phyloP scores from a whole-genome alignment of 371 early-diverging fungal species.

The Lichtheimia hyalospora region DNA sequence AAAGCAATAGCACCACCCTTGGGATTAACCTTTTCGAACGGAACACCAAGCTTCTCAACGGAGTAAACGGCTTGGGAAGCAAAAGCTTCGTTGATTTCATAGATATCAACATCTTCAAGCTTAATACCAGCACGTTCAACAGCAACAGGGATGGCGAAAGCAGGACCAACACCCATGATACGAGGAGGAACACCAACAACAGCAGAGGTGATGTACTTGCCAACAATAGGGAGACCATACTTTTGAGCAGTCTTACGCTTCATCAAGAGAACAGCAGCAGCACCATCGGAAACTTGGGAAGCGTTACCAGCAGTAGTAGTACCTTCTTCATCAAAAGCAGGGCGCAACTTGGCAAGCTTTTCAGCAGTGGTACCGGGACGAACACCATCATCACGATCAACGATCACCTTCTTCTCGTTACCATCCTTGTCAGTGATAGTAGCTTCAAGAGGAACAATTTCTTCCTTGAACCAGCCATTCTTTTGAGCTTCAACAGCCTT shows the following conservation, averaged over 20 bases:
- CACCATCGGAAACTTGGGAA: conserved; percentile 98
- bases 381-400: conserved; percentile 92
- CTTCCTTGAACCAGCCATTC: conserved; percentile 88
- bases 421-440: conserved; percentile 74
- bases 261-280: conserved; percentile 96
- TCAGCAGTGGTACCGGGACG: conserved; percentile 82
- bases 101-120: conserved; percentile 74
- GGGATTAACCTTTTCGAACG: conserved; percentile 92
- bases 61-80: conserved; percentile 96
- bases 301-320: conserved; percentile 97
- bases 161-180: conserved; percentile 97
- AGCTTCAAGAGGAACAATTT: conserved; percentile 90
- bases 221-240: conserved; percentile 84
- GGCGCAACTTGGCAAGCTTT: conserved; percentile 82
- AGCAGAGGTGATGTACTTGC: conserved; percentile 88
- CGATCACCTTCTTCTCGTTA: conserved; percentile 61
- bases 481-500: conserved; percentile 88
- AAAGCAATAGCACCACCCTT: conserved; percentile 94
- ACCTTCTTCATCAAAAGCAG: conserved; percentile 89
- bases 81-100: conserved; percentile 97
- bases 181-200: conserved; percentile 93
- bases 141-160: conserved; percentile 91
- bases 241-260: conserved; percentile 90
- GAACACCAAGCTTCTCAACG: conserved; percentile 84
- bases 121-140: conserved; percentile 81